Percentiles rank a stretch among this genome's conserved stretches.
These are phyloP conservation scores for Anacardium occidentale DNA, from an alignment of 345 rosid genomes.

Conservation along the genomic window DNA sequence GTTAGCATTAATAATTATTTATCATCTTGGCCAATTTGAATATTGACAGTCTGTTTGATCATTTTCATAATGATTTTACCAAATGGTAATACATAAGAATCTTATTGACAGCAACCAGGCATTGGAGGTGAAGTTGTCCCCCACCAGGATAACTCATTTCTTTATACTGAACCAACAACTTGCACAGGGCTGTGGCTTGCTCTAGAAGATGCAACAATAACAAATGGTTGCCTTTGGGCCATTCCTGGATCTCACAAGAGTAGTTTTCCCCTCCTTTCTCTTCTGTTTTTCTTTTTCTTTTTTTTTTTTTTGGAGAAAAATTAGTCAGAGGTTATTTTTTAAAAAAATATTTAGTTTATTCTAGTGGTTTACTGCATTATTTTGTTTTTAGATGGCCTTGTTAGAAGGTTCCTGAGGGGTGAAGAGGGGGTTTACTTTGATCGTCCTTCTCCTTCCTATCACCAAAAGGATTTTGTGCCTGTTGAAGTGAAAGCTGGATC, in stretches of 20 bases:
- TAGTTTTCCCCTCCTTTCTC: constrained; percentile 18
- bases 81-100: background rate
- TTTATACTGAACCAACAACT: constrained; percentile 80
- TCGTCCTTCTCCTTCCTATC: constrained; percentile 66
- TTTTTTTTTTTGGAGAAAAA: background rate
- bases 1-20: background rate
- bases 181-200: constrained; percentile 98
- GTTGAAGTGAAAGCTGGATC: constrained; percentile 95
- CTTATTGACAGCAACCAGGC: constrained; percentile 79
- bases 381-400: constrained; percentile 70
- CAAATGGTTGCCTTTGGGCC: constrained; percentile 96
- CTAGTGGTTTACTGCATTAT: constrained; percentile 3
- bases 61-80: background rate
- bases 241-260: constrained; percentile 96
- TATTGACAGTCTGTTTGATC: background rate
- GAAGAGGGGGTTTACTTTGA: constrained; percentile 81
- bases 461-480: constrained; percentile 78
- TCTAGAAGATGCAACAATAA: constrained; percentile 79
- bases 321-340: background rate
- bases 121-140: constrained; percentile 97
- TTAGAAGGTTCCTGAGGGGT: constrained; percentile 78
- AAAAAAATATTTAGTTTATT: background rate
- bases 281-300: background rate
- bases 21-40: background rate
- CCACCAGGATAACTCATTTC: constrained; percentile 91